phyloP scores from a whole-genome alignment of 2,329 filamentous ascomycete genomes.

The Diaporthe sp. region DNA sequence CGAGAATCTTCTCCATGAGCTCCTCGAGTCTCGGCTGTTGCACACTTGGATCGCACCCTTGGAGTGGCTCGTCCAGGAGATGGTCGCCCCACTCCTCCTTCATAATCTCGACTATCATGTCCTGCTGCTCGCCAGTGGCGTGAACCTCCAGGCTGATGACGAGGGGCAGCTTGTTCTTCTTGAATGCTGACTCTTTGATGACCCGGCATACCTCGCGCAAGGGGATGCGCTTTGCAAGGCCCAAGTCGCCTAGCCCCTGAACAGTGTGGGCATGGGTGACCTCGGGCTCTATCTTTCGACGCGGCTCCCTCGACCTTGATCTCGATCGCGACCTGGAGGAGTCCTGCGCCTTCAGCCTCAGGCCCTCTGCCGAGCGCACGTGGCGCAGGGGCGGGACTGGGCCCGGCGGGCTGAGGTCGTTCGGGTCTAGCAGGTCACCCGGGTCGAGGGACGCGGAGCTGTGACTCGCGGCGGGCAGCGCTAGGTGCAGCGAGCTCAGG shows the following conservation, averaged over 20 bases:
- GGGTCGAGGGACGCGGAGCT: slow-evolving; percentile 39
- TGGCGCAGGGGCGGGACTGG: slow-evolving; percentile 34
- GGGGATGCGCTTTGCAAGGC: slow-evolving; percentile 85
- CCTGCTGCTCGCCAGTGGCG: slow-evolving; percentile 83
- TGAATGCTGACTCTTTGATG: slow-evolving; percentile 83
- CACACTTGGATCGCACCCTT: slow-evolving; percentile 64
- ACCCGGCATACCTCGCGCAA: slow-evolving; percentile 89
- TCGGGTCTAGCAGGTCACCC: slow-evolving; percentile 37
- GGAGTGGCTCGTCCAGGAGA: slow-evolving; percentile 72
- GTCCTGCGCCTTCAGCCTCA: slow-evolving; percentile 1
- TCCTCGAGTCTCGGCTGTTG: slow-evolving; percentile 78
- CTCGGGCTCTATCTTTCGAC: slow-evolving; percentile 72
- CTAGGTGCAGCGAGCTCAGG: slow-evolving; percentile 46
- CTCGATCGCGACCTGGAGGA: slow-evolving; percentile 36
- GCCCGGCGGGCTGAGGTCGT: slow-evolving; percentile 30
- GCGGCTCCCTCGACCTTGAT: slow-evolving; percentile 39
- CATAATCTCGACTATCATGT: slow-evolving; percentile 95
- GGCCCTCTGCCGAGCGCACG: slow-evolving; percentile 37
- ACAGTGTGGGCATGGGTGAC: slow-evolving; percentile 75
- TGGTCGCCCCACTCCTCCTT: slow-evolving; percentile 84
- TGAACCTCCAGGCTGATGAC: slow-evolving; percentile 96
- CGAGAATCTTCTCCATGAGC: slow-evolving; percentile 82
- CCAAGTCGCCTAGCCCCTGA: slow-evolving; percentile 65
- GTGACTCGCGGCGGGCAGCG: slow-evolving; percentile 39
- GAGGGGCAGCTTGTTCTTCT: slow-evolving; percentile 80